phyloP scores from a whole-genome alignment of 2,329 filamentous ascomycete genomes.

The Alternaria alternata region DNA sequence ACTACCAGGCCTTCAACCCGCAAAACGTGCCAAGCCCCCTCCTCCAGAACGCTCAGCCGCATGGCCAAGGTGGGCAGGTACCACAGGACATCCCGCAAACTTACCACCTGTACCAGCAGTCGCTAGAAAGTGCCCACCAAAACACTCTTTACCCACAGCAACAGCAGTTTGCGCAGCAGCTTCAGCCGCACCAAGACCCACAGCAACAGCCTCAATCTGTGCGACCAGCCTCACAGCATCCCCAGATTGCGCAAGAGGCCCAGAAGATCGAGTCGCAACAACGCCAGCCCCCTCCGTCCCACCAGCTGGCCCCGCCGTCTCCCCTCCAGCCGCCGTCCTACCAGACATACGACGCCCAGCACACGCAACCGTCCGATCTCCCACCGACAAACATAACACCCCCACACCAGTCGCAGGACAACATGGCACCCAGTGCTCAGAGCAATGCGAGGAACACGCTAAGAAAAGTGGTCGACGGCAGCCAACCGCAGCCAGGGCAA shows the following conservation, averaged over 20 bases:
- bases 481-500: conserved; percentile 39
- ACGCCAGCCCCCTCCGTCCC: conserved; percentile 45
- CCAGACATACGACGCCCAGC: conserved; percentile 45
- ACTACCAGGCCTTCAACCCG: conserved; percentile 47
- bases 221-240: conserved; percentile 41
- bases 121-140: conserved; percentile 37
- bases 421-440: conserved; percentile 41
- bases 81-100: conserved; percentile 34
- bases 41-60: conserved; percentile 40
- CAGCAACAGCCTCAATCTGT: conserved; percentile 40
- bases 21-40: conserved; percentile 43
- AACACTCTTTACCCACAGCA: conserved; percentile 39
- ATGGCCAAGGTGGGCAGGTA: conserved; percentile 35
- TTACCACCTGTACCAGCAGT: conserved; percentile 29
- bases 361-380: conserved; percentile 34
- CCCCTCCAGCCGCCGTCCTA: conserved; percentile 44
- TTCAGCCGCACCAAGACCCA: conserved; percentile 27
- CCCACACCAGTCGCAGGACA: conserved; percentile 43
- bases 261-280: conserved; percentile 41
- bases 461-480: conserved; percentile 46
- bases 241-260: conserved; percentile 40
- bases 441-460: conserved; percentile 39
- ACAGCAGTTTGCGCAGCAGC: conserved; percentile 25
- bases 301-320: conserved; percentile 47
- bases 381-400: conserved; percentile 40